A percentile compares a stretch with the other conserved stretches of the same genome.
Evolutionary conservation across 352 stramenopile species (phyloP).

Genomic region (Lagenidium giganteum): DNA sequence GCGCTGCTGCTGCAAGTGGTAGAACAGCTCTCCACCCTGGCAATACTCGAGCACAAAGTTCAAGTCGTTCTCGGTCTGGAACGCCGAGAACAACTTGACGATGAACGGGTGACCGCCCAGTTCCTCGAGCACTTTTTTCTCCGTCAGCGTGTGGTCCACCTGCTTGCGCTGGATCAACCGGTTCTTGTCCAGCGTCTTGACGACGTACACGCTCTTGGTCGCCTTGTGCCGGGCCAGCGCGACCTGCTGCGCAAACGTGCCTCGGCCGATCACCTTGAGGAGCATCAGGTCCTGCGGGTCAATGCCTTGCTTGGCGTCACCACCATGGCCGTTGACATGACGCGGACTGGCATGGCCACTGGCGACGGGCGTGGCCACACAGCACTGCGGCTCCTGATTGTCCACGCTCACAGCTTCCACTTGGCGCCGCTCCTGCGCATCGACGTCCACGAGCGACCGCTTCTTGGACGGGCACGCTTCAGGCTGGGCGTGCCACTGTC

Average conservation of each 20-base stretch:
- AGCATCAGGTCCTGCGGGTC: conserved; percentile 52
- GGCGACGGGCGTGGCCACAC: no score
- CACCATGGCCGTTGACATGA: background rate
- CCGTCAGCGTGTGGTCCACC: conserved; percentile 55
- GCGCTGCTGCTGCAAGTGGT: conserved; percentile 62
- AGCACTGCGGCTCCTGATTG: no score
- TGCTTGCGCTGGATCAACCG: conserved; percentile 60
- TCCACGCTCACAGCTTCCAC: no score
- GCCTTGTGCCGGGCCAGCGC: conserved; percentile 43
- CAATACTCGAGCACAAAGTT: conserved; percentile 78
- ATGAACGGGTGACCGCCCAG: conserved; percentile 62
- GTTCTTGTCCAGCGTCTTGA: conserved; percentile 69
- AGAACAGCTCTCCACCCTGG: conserved; percentile 70
- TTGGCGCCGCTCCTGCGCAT: no score
- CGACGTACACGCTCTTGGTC: conserved; percentile 50
- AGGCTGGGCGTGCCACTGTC: no score
- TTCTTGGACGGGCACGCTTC: no score
- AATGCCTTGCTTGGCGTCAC: conserved; percentile 13
- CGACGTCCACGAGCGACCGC: no score
- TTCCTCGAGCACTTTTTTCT: conserved; percentile 59
- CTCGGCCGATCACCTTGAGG: conserved; percentile 67
- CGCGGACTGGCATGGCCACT: background rate
- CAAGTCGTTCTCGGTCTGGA: conserved; percentile 57
- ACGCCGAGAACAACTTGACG: conserved; percentile 51
- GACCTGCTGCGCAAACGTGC: conserved; percentile 68